Conservation (phyloP, 2,329 filamentous ascomycete genomes). For the Fusarium sp. region DNA sequence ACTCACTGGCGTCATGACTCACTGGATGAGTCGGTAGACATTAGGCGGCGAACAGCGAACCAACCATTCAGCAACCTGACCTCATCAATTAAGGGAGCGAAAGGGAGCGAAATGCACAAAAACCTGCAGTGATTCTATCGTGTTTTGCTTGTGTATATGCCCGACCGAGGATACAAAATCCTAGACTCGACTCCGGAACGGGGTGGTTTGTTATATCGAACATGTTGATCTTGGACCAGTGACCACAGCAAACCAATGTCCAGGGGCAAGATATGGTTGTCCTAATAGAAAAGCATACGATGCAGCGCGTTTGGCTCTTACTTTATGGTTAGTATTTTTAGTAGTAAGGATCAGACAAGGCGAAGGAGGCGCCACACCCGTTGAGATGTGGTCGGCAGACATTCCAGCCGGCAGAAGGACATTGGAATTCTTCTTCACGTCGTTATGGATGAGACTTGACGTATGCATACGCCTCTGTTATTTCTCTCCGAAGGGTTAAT, state of each 20-base stretch:
- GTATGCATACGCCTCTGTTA: background rate
- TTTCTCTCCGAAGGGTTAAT: background rate
- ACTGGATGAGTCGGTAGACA: constrained; percentile 21
- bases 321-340: background rate
- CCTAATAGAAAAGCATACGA: background rate
- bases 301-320: background rate
- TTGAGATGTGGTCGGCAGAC: constrained; percentile 37
- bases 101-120: constrained; percentile 11
- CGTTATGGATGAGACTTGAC: background rate
- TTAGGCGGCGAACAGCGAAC: constrained; percentile 27
- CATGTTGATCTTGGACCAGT: background rate
- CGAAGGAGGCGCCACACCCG: constrained; percentile 43
- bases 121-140: background rate
- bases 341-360: constrained; percentile 8
- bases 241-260: background rate
- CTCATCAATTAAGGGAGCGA: constrained; percentile 19
- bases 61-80: constrained; percentile 22
- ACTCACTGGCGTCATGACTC: constrained; percentile 24
- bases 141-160: background rate
- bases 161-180: too few species aligned
- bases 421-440: background rate
- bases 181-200: background rate
- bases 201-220: background rate
- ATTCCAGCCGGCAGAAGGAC: constrained; percentile 34
- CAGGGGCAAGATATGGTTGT: background rate